A percentile compares a stretch with the other conserved stretches of the same genome.
These are phyloP conservation scores for Lobosporangium transversale DNA, from an alignment of 192 early-diverging fungal species.

Conservation along the genomic window DNA sequence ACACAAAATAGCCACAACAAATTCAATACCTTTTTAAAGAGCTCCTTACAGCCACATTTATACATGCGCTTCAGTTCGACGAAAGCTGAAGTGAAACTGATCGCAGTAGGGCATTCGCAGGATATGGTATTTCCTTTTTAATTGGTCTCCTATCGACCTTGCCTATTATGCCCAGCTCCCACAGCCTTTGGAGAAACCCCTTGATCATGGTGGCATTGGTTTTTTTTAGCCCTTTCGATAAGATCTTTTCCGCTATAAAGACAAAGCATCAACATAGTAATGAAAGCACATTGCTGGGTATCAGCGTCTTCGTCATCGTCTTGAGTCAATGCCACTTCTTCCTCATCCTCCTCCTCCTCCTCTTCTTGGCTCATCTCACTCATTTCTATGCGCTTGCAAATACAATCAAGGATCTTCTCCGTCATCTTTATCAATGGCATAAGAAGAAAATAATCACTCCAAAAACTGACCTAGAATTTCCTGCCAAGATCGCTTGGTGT, in stretches of 20 bases:
- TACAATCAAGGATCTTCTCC: background rate
- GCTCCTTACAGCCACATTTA: background rate
- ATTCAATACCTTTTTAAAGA: constrained; percentile 4
- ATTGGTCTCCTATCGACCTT: background rate
- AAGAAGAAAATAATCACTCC: background rate
- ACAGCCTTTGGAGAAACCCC: background rate
- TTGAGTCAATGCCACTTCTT: background rate
- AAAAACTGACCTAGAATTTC: background rate
- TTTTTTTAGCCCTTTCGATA: background rate
- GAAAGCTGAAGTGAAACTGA: background rate
- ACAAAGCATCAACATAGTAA: background rate
- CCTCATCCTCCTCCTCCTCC: background rate
- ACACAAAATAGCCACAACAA: too few relatives aligned
- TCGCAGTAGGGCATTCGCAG: background rate
- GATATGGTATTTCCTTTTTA: background rate
- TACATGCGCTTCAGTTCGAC: constrained; percentile 4
- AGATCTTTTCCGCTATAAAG: background rate
- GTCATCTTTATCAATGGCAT: background rate
- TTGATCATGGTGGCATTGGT: too few relatives aligned
- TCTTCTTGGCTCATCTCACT: background rate
- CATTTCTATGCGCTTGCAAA: background rate
- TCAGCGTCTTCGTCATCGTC: background rate
- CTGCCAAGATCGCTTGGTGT: background rate
- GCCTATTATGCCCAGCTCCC: background rate
- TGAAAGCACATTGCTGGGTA: background rate